phyloP scores from a whole-genome alignment of 2,329 filamentous ascomycete genomes.

The Xylariaceae sp. region DNA sequence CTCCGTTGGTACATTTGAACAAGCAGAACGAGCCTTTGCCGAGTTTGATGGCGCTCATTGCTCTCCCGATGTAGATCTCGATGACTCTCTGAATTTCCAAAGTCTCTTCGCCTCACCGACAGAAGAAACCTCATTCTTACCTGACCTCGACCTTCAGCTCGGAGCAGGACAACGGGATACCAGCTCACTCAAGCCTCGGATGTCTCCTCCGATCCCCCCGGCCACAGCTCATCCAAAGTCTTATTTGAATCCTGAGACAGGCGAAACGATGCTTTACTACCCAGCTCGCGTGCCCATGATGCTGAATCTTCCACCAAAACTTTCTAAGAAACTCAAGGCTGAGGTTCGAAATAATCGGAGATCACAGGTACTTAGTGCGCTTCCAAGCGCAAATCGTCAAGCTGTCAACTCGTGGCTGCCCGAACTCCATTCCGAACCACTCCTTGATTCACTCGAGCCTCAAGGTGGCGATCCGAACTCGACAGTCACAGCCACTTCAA shows the following conservation, averaged over 20 bases:
- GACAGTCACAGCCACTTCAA: background rate
- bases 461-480: conserved; percentile 3
- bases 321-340: conserved; percentile 67
- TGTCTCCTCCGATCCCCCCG: conserved; percentile 30
- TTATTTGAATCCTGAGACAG: conserved; percentile 59
- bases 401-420: conserved; percentile 28
- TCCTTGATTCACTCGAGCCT: conserved; percentile 30
- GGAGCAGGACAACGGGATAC: conserved; percentile 17
- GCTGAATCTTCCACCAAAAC: conserved; percentile 83
- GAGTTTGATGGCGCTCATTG: conserved; percentile 81
- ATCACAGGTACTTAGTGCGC: conserved; percentile 64
- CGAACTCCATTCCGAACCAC: conserved; percentile 24
- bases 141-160: conserved; percentile 18
- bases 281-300: conserved; percentile 90
- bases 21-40: conserved; percentile 62
- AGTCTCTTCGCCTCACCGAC: conserved; percentile 20
- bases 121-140: conserved; percentile 19
- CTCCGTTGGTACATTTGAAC: conserved; percentile 58
- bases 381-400: conserved; percentile 42
- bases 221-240: conserved; percentile 43
- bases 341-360: conserved; percentile 63
- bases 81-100: conserved; percentile 24
- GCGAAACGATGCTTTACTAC: conserved; percentile 86
- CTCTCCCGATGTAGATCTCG: conserved; percentile 44
- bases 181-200: conserved; percentile 19